These are phyloP conservation scores for Aspergillus chevalieri DNA, from an alignment of 2,329 filamentous ascomycete genomes.

Conservation along the genomic window DNA sequence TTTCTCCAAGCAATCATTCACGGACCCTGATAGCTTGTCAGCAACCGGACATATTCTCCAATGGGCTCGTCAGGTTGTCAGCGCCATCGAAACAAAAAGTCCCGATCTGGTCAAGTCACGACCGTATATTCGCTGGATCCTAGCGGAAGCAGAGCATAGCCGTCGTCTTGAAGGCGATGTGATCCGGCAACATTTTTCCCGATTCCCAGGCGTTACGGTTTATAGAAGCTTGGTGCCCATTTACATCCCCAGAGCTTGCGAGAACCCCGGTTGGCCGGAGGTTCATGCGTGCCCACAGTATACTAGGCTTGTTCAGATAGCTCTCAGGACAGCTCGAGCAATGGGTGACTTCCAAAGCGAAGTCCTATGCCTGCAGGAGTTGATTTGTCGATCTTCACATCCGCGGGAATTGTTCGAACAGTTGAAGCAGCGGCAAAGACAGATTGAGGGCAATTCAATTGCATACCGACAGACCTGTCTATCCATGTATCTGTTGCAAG, in stretches of 20 bases:
- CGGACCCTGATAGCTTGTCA: background rate
- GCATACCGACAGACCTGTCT: background rate
- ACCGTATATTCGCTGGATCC: slow-evolving; percentile 2
- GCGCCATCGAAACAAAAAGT: background rate
- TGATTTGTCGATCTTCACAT: slow-evolving; percentile 3
- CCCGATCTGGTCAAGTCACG: slow-evolving; percentile 1
- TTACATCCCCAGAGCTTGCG: slow-evolving; percentile 1
- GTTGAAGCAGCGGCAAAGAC: background rate
- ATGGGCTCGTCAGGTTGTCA: background rate
- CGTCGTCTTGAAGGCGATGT: background rate
- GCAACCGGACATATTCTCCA: background rate
- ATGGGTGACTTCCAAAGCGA: slow-evolving; percentile 1
- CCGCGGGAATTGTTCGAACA: background rate
- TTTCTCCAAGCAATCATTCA: background rate
- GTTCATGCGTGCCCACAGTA: background rate
- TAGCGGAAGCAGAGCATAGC: background rate
- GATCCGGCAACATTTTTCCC: background rate
- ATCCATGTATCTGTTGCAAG: background rate
- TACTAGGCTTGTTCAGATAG: background rate
- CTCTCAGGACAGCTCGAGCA: background rate
- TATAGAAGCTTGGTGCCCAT: background rate
- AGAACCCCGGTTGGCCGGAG: slow-evolving; percentile 4
- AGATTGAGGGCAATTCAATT: background rate
- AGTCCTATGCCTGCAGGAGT: background rate
- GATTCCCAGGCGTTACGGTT: background rate